phyloP scores from a whole-genome alignment of 1,284 basidiomycete genomes.

The Chiua sp. region DNA sequence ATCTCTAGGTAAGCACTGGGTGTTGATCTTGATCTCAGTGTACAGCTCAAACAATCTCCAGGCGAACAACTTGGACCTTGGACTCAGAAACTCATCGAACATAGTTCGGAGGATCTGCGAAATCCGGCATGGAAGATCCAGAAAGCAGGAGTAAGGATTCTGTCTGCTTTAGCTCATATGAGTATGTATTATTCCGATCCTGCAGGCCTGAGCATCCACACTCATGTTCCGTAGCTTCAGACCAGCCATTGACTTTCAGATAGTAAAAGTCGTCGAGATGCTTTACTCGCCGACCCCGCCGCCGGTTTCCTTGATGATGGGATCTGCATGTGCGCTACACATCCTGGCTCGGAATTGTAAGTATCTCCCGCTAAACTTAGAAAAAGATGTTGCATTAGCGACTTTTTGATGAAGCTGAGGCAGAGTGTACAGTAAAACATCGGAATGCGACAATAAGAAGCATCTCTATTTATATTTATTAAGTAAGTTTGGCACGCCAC shows the following conservation, averaged over 20 bases:
- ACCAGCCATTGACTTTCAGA: neutral
- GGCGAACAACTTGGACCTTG: slow-evolving; percentile 3
- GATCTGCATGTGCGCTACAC: no score
- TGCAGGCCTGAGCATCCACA: no score
- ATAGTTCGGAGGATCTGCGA: neutral
- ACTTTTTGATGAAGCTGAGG: slow-evolving; percentile 13
- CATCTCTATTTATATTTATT: slow-evolving; percentile 19
- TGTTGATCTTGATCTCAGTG: no score
- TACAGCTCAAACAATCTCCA: neutral
- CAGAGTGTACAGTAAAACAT: neutral
- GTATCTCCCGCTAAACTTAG: no score
- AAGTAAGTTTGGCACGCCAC: slow-evolving; percentile 16
- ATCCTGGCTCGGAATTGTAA: no score
- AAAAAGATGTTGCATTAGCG: no score
- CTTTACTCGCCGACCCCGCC: slow-evolving; percentile 2
- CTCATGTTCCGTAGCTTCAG: neutral
- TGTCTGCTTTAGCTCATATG: slow-evolving; percentile 8
- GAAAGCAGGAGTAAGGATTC: slow-evolving; percentile 11
- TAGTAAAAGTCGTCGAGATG: slow-evolving; percentile 7
- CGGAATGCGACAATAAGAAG: slow-evolving; percentile 22
- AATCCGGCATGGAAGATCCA: slow-evolving; percentile 4
- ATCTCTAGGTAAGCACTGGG: slow-evolving; percentile 14
- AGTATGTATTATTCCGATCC: neutral
- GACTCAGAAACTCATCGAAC: slow-evolving; percentile 2
- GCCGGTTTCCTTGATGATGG: no score